Evolutionary conservation across 2,329 filamentous ascomycete genomes (phyloP).

Genomic region (Colletotrichum brevisporum): DNA sequence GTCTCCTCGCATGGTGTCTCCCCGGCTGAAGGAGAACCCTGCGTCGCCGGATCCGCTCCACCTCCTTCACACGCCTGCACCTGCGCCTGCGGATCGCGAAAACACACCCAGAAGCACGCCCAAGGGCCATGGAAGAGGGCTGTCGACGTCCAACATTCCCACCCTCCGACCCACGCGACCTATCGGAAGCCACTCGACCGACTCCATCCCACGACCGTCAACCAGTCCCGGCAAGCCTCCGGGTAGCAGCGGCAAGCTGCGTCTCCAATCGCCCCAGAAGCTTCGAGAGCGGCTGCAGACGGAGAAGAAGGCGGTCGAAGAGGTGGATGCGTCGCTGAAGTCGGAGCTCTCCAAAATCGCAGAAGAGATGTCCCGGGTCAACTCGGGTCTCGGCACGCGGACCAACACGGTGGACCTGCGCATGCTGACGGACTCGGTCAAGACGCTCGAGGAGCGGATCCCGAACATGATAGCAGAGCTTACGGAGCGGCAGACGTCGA

Average conservation of each 20-base stretch:
- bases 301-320: slow-evolving; percentile 81
- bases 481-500: slow-evolving; percentile 70
- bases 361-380: slow-evolving; percentile 79
- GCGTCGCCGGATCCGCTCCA: slow-evolving; percentile 37
- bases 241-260: slow-evolving; percentile 67
- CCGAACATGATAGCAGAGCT: slow-evolving; percentile 72
- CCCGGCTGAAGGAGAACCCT: slow-evolving; percentile 63
- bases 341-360: slow-evolving; percentile 85
- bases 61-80: slow-evolving; percentile 17
- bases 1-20: slow-evolving; percentile 51
- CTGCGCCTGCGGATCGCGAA: slow-evolving; percentile 30
- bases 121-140: slow-evolving; percentile 60
- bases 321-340: slow-evolving; percentile 78
- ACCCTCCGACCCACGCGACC: slow-evolving; percentile 61
- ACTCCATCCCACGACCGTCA: slow-evolving; percentile 45
- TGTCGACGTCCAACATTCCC: slow-evolving; percentile 69
- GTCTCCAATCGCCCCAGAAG: slow-evolving; percentile 80
- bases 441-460: slow-evolving; percentile 77
- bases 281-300: slow-evolving; percentile 87
- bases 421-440: slow-evolving; percentile 70
- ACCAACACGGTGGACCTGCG: slow-evolving; percentile 59
- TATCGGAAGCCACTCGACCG: slow-evolving; percentile 44
- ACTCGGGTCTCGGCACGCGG: slow-evolving; percentile 53
- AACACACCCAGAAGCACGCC: slow-evolving; percentile 28
- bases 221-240: slow-evolving; percentile 57